Conservation (phyloP, 31 red algal species). For the Asparagopsis taxiformis region DNA sequence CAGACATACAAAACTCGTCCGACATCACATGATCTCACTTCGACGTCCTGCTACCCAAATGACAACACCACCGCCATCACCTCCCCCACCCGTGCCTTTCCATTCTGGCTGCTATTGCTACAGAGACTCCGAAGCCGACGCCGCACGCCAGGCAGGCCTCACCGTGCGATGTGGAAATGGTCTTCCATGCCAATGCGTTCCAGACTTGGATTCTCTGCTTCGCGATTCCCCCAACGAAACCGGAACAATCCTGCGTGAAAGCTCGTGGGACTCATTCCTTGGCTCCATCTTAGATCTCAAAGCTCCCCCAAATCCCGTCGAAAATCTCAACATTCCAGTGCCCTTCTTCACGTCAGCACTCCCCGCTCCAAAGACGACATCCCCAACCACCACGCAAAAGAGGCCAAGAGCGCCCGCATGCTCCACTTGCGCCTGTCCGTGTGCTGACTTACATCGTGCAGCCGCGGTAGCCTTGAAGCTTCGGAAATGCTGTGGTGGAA, state of each 20-base stretch:
- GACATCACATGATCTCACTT: too few relatives aligned
- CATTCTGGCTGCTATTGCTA: slow-evolving; percentile 42
- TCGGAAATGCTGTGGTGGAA: slow-evolving; percentile 46
- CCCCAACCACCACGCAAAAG: slow-evolving; percentile 4
- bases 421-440: slow-evolving; percentile 24
- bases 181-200: slow-evolving; percentile 29
- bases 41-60: too few relatives aligned
- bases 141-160: slow-evolving; percentile 10
- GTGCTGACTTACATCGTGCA: slow-evolving; percentile 21
- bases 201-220: too few relatives aligned
- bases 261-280: not conserved
- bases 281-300: too few relatives aligned
- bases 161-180: slow-evolving; percentile 52
- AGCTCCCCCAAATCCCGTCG: too few relatives aligned
- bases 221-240: not conserved
- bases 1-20: too few relatives aligned
- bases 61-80: not conserved
- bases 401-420: not conserved
- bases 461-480: slow-evolving; percentile 32
- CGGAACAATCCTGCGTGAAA: not conserved
- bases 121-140: slow-evolving; percentile 16
- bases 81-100: slow-evolving; percentile 12
- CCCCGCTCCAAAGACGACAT: not conserved
- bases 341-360: not conserved
- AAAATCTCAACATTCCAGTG: too few relatives aligned